Evolutionary conservation across 2,329 filamentous ascomycete genomes (phyloP).

Genomic region (Didymellaceae sp.): DNA sequence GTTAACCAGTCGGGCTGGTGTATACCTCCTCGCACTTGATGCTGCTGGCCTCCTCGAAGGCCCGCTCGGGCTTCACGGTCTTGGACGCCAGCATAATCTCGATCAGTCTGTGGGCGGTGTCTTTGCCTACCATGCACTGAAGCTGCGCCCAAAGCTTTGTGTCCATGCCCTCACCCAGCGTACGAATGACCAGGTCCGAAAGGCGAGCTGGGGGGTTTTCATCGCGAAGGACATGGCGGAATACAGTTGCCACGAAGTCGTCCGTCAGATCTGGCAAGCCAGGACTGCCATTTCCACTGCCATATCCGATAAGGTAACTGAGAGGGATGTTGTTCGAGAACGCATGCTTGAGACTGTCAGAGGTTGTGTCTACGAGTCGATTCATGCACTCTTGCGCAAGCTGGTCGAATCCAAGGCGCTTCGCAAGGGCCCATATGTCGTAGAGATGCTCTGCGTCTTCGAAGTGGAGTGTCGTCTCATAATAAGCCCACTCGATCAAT

Average conservation of each 20-base stretch:
- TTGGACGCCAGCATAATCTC: constrained; percentile 12
- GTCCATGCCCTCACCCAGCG: constrained; percentile 22
- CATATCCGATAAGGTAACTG: constrained; percentile 3
- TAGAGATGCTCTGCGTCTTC: constrained; percentile 19
- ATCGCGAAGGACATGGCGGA: constrained; percentile 26
- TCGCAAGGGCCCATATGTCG: constrained; percentile 23
- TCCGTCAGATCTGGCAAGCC: not conserved
- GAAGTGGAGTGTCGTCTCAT: not conserved
- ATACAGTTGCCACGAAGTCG: constrained; percentile 19
- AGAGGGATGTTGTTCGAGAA: constrained; percentile 7
- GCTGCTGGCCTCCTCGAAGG: not conserved
- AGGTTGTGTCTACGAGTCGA: constrained; percentile 13
- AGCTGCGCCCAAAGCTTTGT: constrained; percentile 16
- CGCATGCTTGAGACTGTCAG: constrained; percentile 12
- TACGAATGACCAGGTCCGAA: constrained; percentile 19
- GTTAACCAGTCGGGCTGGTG: too few species aligned
- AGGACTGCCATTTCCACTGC: not conserved
- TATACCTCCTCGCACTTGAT: constrained; percentile 19
- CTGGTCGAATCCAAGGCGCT: constrained; percentile 14
- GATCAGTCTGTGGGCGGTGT: constrained; percentile 10
- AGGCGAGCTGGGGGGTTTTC: constrained; percentile 19
- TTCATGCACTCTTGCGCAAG: constrained; percentile 25
- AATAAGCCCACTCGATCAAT: constrained; percentile 32
- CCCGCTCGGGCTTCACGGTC: constrained; percentile 10
- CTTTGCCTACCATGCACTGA: not conserved